phyloP scores from a whole-genome alignment of 2,329 filamentous ascomycete genomes.

The Fusarium camptoceras region DNA sequence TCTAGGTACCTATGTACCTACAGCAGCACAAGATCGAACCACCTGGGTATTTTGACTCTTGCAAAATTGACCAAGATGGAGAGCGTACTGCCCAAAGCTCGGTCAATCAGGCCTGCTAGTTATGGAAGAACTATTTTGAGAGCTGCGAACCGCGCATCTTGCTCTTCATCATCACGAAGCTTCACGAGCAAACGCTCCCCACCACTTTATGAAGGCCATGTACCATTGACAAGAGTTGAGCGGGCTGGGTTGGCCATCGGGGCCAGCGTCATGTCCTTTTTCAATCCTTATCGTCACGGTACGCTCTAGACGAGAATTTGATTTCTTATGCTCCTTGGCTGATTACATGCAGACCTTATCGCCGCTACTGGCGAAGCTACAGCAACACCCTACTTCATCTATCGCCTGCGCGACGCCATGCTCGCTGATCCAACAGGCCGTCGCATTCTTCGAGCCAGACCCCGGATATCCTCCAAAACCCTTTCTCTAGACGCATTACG shows the following conservation, averaged over 20 bases:
- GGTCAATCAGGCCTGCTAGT: constrained; percentile 29
- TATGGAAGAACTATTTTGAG: constrained; percentile 30
- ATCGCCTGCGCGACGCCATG: constrained; percentile 92
- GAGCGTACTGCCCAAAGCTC: constrained; percentile 37
- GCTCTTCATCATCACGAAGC: constrained; percentile 39
- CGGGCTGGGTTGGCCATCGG: constrained; percentile 76
- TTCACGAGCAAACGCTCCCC: constrained; percentile 89
- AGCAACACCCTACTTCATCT: constrained; percentile 93
- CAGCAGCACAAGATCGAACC: constrained; percentile 26
- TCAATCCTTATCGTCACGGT: constrained; percentile 86
- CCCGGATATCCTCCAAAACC: constrained; percentile 84
- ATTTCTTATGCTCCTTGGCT: neutral
- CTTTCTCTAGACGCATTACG: constrained; percentile 77
- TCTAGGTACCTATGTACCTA: neutral
- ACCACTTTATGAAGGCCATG: constrained; percentile 91
- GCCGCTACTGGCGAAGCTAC: constrained; percentile 95
- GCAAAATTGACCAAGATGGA: constrained; percentile 41
- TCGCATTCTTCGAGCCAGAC: constrained; percentile 89
- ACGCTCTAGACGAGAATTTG: constrained; percentile 26
- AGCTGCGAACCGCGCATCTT: constrained; percentile 37
- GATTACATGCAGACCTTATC: constrained; percentile 77
- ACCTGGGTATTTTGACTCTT: constrained; percentile 4
- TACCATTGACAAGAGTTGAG: constrained; percentile 85
- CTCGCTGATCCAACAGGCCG: constrained; percentile 84
- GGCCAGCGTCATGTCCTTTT: constrained; percentile 70